Percentiles rank a stretch among this genome's conserved stretches.
phyloP scores from a whole-genome alignment of 2,329 filamentous ascomycete genomes.

The Apiospora rasikravindrae region DNA sequence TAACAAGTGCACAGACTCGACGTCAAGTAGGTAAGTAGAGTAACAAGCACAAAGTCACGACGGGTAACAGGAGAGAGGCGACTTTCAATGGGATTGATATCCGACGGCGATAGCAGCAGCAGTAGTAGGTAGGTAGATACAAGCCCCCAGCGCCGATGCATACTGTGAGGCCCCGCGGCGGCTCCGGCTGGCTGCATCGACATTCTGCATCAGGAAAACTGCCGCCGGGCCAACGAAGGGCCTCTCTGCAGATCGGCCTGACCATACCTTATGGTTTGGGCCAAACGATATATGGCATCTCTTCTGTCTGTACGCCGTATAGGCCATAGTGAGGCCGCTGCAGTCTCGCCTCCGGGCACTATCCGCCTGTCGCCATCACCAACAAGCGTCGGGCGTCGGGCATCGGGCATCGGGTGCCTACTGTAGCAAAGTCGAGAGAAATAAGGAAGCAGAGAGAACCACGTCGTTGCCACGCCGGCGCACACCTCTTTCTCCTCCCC shows the following conservation, averaged over 20 bases:
- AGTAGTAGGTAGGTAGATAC: not conserved
- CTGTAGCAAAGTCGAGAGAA: too few species aligned
- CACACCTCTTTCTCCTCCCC: not conserved
- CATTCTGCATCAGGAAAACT: not conserved
- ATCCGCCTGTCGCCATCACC: not conserved
- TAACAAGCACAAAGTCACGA: not conserved
- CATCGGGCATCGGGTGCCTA: not conserved
- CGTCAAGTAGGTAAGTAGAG: not conserved
- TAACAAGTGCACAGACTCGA: not conserved
- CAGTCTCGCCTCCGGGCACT: not conserved
- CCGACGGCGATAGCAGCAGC: not conserved
- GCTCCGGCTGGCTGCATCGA: not conserved
- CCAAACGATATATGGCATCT: not conserved
- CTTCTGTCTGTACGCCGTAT: not conserved
- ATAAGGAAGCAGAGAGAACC: not conserved
- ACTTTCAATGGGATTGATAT: not conserved
- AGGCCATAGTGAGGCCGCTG: not conserved
- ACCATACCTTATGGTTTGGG: not conserved
- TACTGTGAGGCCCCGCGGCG: not conserved
- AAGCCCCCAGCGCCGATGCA: not conserved
- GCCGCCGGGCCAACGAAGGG: not conserved
- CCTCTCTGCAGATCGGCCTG: slow-evolving; percentile 4
- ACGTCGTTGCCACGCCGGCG: slow-evolving; percentile 7
- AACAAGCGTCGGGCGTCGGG: not conserved
- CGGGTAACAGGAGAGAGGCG: not conserved